Evolutionary conservation across 768 basidiomycete genomes (phyloP), one percentile per base, ranked within the genome.

Genomic region (Lactarius sanguifluus): DNA sequence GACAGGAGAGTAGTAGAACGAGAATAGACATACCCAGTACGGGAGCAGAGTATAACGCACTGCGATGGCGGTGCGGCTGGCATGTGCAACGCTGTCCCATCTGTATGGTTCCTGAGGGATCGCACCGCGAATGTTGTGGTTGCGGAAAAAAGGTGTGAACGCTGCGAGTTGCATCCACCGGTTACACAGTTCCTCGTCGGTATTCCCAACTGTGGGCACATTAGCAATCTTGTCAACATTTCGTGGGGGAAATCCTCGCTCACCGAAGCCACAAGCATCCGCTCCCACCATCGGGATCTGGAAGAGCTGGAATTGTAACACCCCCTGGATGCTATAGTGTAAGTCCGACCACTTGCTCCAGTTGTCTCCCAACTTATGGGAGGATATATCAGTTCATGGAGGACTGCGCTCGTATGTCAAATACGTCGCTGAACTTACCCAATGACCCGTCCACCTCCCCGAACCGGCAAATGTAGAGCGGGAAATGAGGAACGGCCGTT

Each of bases 151-250:
- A 6, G 91, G 91, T 32, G 83, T 82, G 74, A 93, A 93, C 1
- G 91, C 91, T 3, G 88, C 81, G n/a, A 92, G 81, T 74, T 89
- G 86, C 90, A 91, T 92, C 92, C 92, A 94, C 20, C 92, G 83
- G 68, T 86, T 87, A 76, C 90, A 90, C 12, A 94, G 81, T 73
- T 92, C 90, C 75, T 93, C 91, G 70, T 91, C 84, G 9, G 87
- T 86, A 74, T 92, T 91, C 2, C 79, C 84, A 67, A 43, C 74
- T 79, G 65, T 73, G 74, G 57, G 41, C 7, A 7, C 54, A 65
- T 64, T 59, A 40, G 68, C 68, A 32, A 12, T 45, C 62, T 25
- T 34, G 54, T 40, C 47, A 20, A 15, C n/a, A 47, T n/a, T 23
- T 12, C 54, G 7, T 72, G 68, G 69, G 32, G 59, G 71, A 64